Base-by-base conservation (phyloP, 2,329 filamentous ascomycete genomes). In the Achaetomium macrosporum region DNA sequence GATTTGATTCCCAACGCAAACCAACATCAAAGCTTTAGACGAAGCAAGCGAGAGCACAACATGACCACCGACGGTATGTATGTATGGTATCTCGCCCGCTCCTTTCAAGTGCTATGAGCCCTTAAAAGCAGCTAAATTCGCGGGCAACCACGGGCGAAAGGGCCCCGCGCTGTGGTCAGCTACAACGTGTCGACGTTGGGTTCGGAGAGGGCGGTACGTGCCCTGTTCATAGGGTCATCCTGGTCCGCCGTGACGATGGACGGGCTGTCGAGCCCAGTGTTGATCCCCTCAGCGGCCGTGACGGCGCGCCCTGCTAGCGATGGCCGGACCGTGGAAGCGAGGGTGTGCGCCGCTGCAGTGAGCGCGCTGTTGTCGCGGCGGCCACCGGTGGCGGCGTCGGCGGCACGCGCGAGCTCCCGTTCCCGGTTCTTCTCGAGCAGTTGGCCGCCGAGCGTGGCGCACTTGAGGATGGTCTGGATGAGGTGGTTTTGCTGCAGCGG, bases 401-500 rank as follows among this genome's bases (percentile, higher is more conserved):
- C 69, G 47, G 77, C 73, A 47, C 77, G 76, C 58, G 68, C 77
- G 61, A 77, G 71, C 68, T 81, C 81, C 53, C 76, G 75, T 66
- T 85, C 82, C 47, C 82, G 73, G 63, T 85, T 86, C 70, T 90
- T 87, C 68, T 93, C 88, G 48, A 92, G 78, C 49, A 95, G 76
- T 47, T 86, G 85, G 42, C 89, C 87, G 53, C 92, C 90, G 33
- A 97, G 83, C 5, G 93, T 96, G 12, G 90, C 92, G 67, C 92
- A 97, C 69, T 96, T 96, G 59, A 97, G 81, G 55, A 99, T 97
- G 1, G 91, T 96, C 73, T 97, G 92, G 65, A 97, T 96, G 65
- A 97, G 85, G 69, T 96, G 90, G 68, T 95, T 96, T 67, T 96
- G 92, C 70, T 96, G 95, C 56, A 97, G 76, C 25, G 92, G 92